Evolutionary conservation across 495 filamentous ascomycete species (phyloP).

Genomic region (Hypoxylon lienhwacheense): DNA sequence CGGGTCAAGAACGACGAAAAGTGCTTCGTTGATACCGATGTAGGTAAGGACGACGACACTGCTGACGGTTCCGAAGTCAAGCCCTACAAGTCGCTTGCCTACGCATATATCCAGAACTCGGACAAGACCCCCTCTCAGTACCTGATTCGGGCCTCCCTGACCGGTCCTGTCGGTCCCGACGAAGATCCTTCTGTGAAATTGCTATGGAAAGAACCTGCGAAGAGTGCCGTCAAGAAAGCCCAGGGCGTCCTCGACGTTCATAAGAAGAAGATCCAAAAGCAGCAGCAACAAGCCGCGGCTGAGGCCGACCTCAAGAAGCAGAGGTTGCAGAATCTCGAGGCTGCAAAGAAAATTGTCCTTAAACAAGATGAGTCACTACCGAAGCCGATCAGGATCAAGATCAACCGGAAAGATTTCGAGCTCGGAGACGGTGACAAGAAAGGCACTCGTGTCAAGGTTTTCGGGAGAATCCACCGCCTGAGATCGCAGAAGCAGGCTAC

Average conservation of each 20-base stretch:
- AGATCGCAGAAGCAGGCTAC: slow-evolving; percentile 83
- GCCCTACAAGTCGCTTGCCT: slow-evolving; percentile 78
- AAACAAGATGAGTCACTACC: slow-evolving; percentile 80
- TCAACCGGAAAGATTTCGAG: slow-evolving; percentile 68
- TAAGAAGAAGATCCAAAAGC: slow-evolving; percentile 77
- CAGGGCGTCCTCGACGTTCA: slow-evolving; percentile 68
- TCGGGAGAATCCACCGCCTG: slow-evolving; percentile 82
- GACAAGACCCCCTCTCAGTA: slow-evolving; percentile 63
- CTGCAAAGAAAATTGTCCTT: slow-evolving; percentile 82
- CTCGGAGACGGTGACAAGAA: slow-evolving; percentile 64
- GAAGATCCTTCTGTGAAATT: slow-evolving; percentile 53
- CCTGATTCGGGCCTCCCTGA: slow-evolving; percentile 67
- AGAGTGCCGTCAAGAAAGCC: slow-evolving; percentile 82
- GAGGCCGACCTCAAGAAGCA: slow-evolving; percentile 74
- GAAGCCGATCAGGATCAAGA: slow-evolving; percentile 72
- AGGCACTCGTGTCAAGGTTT: slow-evolving; percentile 79
- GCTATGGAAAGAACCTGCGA: slow-evolving; percentile 82
- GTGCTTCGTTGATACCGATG: slow-evolving; percentile 78
- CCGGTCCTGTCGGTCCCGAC: slow-evolving; percentile 63
- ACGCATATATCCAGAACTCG: slow-evolving; percentile 73
- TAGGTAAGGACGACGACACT: slow-evolving; percentile 67
- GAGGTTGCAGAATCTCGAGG: slow-evolving; percentile 64
- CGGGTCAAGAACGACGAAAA: slow-evolving; percentile 52
- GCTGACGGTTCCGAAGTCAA: slow-evolving; percentile 67
- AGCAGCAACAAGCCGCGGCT: slow-evolving; percentile 64